Evolutionary conservation across 495 filamentous ascomycete genomes (phyloP).

Genomic region (Annulohypoxylon moriforme): DNA sequence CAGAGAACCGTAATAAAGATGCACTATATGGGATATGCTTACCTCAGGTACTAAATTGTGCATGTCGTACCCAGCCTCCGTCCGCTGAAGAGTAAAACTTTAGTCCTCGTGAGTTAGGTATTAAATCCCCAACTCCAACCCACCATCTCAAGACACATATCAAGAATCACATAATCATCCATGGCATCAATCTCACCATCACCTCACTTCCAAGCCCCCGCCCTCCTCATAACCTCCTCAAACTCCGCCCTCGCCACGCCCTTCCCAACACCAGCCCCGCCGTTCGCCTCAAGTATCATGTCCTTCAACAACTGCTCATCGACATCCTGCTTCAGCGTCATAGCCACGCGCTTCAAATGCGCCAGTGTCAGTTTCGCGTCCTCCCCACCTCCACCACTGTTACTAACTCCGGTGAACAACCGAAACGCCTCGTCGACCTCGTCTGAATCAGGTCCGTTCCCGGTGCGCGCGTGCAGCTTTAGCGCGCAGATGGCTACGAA

Average conservation of each 20-base stretch:
- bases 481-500: constrained; percentile 89
- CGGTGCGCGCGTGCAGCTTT: constrained; percentile 72
- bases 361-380: neutral
- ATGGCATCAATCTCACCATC: neutral
- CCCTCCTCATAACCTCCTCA: constrained; percentile 83
- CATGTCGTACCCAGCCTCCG: too few species aligned
- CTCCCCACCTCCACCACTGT: neutral
- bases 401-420: constrained; percentile 69
- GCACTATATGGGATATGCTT: too few species aligned
- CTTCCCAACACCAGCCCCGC: constrained; percentile 73
- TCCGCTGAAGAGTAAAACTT: neutral
- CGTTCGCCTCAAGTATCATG: constrained; percentile 95
- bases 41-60: too few species aligned
- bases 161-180: neutral
- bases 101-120: too few species aligned
- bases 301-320: constrained; percentile 82
- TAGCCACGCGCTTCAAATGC: constrained; percentile 56
- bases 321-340: constrained; percentile 82
- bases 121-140: neutral
- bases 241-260: constrained; percentile 86
- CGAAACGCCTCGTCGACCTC: constrained; percentile 84
- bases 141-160: neutral
- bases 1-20: too few species aligned
- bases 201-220: constrained; percentile 76
- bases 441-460: constrained; percentile 58